Conservation (phyloP, 2,329 filamentous ascomycete species). For the Blumeriella jaapii region DNA sequence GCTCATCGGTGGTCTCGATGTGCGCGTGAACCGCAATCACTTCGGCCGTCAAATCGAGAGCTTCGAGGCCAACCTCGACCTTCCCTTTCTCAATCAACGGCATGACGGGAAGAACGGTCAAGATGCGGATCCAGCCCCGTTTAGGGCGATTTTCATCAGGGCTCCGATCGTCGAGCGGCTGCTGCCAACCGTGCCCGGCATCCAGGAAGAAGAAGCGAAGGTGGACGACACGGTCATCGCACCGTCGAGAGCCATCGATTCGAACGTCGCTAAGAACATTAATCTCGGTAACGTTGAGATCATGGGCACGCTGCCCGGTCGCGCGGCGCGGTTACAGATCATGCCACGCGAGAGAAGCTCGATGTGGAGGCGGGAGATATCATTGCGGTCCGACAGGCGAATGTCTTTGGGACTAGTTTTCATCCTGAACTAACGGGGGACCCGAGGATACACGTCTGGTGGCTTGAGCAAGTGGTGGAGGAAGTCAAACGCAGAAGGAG, state of each 20-base stretch:
- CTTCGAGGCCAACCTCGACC: conserved; percentile 64
- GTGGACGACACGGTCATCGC: conserved; percentile 29
- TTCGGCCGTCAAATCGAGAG: conserved; percentile 90
- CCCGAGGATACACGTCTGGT: conserved; percentile 84
- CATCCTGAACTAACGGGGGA: conserved; percentile 90
- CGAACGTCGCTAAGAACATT: conserved; percentile 15
- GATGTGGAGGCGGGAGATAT: conserved; percentile 53
- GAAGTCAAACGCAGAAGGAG: conserved; percentile 19
- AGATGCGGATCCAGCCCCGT: conserved; percentile 35
- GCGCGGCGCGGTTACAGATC: conserved; percentile 31
- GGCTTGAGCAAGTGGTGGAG: conserved; percentile 60
- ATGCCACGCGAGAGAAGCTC: conserved; percentile 29
- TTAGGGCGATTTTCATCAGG: conserved; percentile 82
- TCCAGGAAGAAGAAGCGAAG: conserved; percentile 31
- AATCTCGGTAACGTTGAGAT: conserved; percentile 33
- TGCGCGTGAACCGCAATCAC: conserved; percentile 86
- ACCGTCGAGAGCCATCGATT: conserved; percentile 17
- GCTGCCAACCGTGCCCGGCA: conserved; percentile 34
- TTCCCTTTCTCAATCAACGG: conserved; percentile 56
- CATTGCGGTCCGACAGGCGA: conserved; percentile 79
- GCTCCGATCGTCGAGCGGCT: conserved; percentile 87
- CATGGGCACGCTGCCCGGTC: conserved; percentile 38
- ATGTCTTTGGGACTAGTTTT: conserved; percentile 90
- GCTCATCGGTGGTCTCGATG: conserved; percentile 81
- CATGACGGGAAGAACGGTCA: conserved; percentile 20